phyloP scores from a whole-genome alignment of 129 eudicot species.

The Arctium minus region DNA sequence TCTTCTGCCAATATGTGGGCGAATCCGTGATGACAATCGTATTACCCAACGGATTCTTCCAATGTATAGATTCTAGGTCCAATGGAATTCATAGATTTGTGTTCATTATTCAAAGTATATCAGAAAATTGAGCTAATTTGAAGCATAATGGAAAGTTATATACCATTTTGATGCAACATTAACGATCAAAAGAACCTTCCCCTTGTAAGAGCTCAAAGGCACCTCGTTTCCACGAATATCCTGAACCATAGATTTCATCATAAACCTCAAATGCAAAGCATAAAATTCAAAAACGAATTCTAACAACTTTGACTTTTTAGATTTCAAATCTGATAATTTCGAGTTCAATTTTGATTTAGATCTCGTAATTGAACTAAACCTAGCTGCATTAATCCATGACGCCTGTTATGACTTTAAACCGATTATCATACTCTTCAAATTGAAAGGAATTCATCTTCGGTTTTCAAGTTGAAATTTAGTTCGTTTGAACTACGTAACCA shows the following conservation, averaged over 20 bases:
- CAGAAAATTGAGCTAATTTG: background rate
- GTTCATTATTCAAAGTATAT: background rate
- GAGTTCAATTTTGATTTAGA: background rate
- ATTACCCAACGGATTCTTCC: background rate
- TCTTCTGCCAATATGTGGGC: background rate
- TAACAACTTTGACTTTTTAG: background rate
- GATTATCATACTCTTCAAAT: background rate
- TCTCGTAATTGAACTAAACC: background rate
- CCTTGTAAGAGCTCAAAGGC: conserved; percentile 67
- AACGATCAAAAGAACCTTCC: conserved; percentile 79
- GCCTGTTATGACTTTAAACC: background rate
- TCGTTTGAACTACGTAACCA: background rate
- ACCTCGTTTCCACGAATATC: conserved; percentile 82
- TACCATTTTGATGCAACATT: conserved; percentile 96
- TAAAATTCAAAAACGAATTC: background rate
- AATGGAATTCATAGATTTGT: background rate
- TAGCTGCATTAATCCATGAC: background rate
- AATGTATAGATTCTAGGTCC: background rate
- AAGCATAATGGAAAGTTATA: background rate
- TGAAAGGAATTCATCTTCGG: background rate
- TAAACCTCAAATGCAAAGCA: background rate
- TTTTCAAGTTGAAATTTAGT: conserved; percentile 8
- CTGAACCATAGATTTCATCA: conserved; percentile 31
- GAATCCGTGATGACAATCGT: no score
- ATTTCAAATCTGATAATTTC: background rate